phyloP scores from a whole-genome alignment of 331 rosid genomes.

The Spiraea crenata region DNA sequence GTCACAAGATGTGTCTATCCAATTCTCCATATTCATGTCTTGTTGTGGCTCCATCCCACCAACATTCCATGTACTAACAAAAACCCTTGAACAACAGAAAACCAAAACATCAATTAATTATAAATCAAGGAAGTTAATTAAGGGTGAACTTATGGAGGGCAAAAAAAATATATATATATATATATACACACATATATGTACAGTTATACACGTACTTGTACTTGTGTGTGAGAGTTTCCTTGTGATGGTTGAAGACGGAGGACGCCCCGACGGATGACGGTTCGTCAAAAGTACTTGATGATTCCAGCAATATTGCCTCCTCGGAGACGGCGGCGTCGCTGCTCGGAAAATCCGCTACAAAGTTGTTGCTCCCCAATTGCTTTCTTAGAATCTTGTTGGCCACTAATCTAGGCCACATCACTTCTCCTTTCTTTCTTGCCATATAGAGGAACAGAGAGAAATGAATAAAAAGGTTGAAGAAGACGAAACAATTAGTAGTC shows the following conservation, averaged over 20 bases:
- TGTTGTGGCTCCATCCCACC: conserved; percentile 77
- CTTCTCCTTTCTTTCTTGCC: conserved; percentile 27
- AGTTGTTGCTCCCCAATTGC: conserved; percentile 61
- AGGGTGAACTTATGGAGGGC: too few relatives aligned
- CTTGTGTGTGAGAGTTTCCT: conserved; percentile 36
- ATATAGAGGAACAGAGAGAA: conserved; percentile 1
- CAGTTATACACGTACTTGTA: conserved; percentile 29
- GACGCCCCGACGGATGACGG: conserved; percentile 19
- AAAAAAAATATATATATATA: too few relatives aligned
- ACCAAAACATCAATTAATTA: neutral
- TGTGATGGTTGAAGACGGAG: conserved; percentile 25
- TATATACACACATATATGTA: too few relatives aligned
- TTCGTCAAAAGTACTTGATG: conserved; percentile 28
- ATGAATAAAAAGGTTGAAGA: neutral
- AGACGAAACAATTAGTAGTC: neutral
- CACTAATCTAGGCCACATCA: conserved; percentile 77
- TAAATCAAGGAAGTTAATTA: too few relatives aligned
- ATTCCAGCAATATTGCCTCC: conserved; percentile 5
- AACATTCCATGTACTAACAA: conserved; percentile 83
- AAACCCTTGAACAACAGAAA: conserved; percentile 44
- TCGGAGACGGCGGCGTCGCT: conserved; percentile 10
- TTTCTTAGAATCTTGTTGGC: conserved; percentile 71
- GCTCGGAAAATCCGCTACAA: conserved; percentile 59
- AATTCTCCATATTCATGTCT: conserved; percentile 52
- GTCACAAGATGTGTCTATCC: conserved; percentile 62